These are phyloP conservation scores for Penicillium sp. DNA, from an alignment of 2,329 filamentous ascomycete genomes.

Conservation along the genomic window DNA sequence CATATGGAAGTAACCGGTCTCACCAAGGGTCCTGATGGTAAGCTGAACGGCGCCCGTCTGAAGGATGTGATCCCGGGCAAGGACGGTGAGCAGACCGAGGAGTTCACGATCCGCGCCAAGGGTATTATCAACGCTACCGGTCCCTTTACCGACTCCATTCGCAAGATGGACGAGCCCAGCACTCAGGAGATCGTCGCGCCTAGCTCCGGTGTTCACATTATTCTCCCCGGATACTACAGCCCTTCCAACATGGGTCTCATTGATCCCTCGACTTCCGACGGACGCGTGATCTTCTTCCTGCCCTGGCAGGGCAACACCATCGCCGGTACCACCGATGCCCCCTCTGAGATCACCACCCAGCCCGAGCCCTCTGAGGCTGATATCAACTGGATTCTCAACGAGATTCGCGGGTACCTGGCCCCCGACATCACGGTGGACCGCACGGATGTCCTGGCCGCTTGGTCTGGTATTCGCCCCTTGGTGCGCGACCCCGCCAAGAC, in stretches of 20 bases:
- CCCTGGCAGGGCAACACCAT: slow-evolving; percentile 94
- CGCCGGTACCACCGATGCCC: slow-evolving; percentile 82
- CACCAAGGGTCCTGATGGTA: slow-evolving; percentile 73
- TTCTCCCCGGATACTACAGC: slow-evolving; percentile 84
- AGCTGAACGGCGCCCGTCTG: slow-evolving; percentile 72
- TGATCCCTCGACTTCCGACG: slow-evolving; percentile 83
- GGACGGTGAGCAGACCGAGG: slow-evolving; percentile 63
- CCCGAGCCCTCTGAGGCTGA: slow-evolving; percentile 80
- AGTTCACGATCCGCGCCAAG: slow-evolving; percentile 74
- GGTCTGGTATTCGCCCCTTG: slow-evolving; percentile 84
- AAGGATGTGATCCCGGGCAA: slow-evolving; percentile 70
- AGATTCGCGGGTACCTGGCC: slow-evolving; percentile 79
- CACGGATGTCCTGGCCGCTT: slow-evolving; percentile 85
- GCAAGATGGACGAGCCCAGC: slow-evolving; percentile 77
- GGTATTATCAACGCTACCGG: slow-evolving; percentile 88
- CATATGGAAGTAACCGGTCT: slow-evolving; percentile 79
- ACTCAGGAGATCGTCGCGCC: slow-evolving; percentile 81
- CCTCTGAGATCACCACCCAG: slow-evolving; percentile 71
- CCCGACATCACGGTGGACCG: slow-evolving; percentile 84
- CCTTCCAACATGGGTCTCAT: slow-evolving; percentile 85
- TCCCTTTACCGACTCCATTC: slow-evolving; percentile 82
- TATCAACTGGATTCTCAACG: slow-evolving; percentile 84
- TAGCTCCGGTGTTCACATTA: slow-evolving; percentile 81
- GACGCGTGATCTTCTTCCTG: slow-evolving; percentile 88
- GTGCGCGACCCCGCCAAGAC: slow-evolving; percentile 84